These are phyloP conservation scores for Nannochloropsis gaditana DNA, from an alignment of 108 stramenopile genomes.

Conservation along the genomic window DNA sequence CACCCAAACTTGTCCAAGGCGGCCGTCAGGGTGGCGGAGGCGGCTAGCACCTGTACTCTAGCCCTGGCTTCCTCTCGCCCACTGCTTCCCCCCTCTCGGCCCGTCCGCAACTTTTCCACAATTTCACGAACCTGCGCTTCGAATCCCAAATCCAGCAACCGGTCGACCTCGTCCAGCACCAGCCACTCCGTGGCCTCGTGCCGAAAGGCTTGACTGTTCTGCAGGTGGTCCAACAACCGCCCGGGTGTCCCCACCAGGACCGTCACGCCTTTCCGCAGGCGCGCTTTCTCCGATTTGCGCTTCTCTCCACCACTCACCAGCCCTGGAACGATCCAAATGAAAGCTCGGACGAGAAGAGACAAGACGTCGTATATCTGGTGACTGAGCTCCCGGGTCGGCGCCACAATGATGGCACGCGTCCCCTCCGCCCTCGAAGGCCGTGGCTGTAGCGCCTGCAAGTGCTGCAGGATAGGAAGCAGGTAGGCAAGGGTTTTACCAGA, in stretches of 20 bases:
- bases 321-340: constrained; percentile 78
- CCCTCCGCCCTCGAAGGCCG: constrained; percentile 44
- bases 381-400: constrained; percentile 87
- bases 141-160: constrained; percentile 85
- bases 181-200: constrained; percentile 68
- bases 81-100: not conserved
- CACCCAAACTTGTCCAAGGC: not conserved
- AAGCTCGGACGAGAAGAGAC: constrained; percentile 41
- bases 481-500: constrained; percentile 61
- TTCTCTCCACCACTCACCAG: constrained; percentile 83
- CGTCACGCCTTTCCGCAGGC: constrained; percentile 80
- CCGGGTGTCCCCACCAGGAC: constrained; percentile 96
- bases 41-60: not conserved
- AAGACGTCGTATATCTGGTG: constrained; percentile 62
- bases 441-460: constrained; percentile 32
- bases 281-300: constrained; percentile 87
- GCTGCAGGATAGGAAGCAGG: constrained; percentile 53
- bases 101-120: not conserved
- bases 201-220: constrained; percentile 70
- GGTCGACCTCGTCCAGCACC: constrained; percentile 91
- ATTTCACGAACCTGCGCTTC: constrained; percentile 60
- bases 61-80: not conserved
- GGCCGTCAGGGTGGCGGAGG: not conserved
- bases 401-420: constrained; percentile 61
- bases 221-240: constrained; percentile 83